A percentile compares a stretch with the other conserved stretches of the same genome.
Conservation (phyloP, 345 rosid genomes). For the Salix viminalis region DNA sequence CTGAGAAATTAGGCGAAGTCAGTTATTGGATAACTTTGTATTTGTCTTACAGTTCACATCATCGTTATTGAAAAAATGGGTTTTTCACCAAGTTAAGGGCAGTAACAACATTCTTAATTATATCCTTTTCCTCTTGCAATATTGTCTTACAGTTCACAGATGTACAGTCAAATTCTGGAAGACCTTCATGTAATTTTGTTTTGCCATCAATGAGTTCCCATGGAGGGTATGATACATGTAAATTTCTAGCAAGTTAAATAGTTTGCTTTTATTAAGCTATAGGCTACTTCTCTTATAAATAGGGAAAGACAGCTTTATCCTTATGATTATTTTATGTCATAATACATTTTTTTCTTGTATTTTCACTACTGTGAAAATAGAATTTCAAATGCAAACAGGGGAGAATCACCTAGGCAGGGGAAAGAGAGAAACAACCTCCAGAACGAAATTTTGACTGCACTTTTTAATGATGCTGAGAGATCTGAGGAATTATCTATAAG, state of each 20-base stretch:
- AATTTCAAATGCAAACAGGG: slow-evolving; percentile 20
- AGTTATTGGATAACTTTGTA: not conserved
- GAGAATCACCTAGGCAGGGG: slow-evolving; percentile 13
- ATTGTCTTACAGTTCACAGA: slow-evolving; percentile 19
- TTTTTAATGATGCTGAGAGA: slow-evolving; percentile 38
- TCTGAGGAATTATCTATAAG: slow-evolving; percentile 28
- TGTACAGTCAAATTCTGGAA: slow-evolving; percentile 16
- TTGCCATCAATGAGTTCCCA: slow-evolving; percentile 3
- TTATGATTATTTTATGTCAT: not conserved
- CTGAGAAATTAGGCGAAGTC: not conserved
- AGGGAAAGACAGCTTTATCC: not conserved
- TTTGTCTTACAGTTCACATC: not conserved
- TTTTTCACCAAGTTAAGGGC: not conserved
- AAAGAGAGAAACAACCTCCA: slow-evolving; percentile 32
- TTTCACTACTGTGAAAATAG: slow-evolving; percentile 1
- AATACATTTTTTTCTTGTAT: not conserved
- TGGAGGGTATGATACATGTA: slow-evolving; percentile 14
- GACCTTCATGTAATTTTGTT: slow-evolving; percentile 1
- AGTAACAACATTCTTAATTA: not conserved
- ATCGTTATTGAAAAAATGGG: not conserved
- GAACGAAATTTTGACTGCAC: slow-evolving; percentile 44
- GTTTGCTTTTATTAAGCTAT: slow-evolving; percentile 8
- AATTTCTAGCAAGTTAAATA: not conserved
- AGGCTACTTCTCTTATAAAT: not conserved
- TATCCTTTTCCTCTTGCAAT: not conserved